Conservation (phyloP, 2,329 filamentous ascomycete species). For the Exophiala xenobiotica region DNA sequence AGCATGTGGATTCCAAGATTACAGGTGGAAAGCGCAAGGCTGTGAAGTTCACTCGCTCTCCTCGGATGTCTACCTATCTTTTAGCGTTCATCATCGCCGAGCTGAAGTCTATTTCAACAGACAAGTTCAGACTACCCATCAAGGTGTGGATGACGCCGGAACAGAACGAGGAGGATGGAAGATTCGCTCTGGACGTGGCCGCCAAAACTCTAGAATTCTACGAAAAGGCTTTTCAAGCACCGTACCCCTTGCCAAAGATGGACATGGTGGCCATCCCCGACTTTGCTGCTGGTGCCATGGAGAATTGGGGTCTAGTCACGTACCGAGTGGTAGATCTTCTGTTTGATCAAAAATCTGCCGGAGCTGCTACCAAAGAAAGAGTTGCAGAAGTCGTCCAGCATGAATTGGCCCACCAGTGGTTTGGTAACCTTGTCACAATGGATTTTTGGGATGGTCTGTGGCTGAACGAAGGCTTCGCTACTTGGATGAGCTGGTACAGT, state of each 20-base stretch:
- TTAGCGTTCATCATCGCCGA: constrained; percentile 92
- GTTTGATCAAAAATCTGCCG: constrained; percentile 86
- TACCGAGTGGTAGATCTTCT: constrained; percentile 91
- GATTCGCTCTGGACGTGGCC: constrained; percentile 85
- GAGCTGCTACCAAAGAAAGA: constrained; percentile 84
- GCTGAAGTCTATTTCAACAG: constrained; percentile 90
- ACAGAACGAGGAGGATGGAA: constrained; percentile 84
- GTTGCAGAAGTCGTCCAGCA: constrained; percentile 96
- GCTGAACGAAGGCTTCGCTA: constrained; percentile 92
- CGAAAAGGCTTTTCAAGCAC: constrained; percentile 86
- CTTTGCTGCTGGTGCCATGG: constrained; percentile 94
- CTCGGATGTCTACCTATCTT: constrained; percentile 94
- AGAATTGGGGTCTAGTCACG: constrained; percentile 96
- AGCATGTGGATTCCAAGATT: constrained; percentile 65
- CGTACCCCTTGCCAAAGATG: constrained; percentile 90
- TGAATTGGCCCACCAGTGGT: constrained; percentile 97
- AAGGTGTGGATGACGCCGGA: constrained; percentile 92
- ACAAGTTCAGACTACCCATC: constrained; percentile 85
- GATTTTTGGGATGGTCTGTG: constrained; percentile 98
- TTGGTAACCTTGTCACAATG: constrained; percentile 96
- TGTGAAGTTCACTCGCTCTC: constrained; percentile 88
- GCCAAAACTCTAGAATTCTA: constrained; percentile 91
- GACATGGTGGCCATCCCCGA: constrained; percentile 96
- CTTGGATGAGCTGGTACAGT: constrained; percentile 91
- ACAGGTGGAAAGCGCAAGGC: constrained; percentile 70